Conservation (phyloP, 345 rosid species). For the Populus nigra region DNA sequence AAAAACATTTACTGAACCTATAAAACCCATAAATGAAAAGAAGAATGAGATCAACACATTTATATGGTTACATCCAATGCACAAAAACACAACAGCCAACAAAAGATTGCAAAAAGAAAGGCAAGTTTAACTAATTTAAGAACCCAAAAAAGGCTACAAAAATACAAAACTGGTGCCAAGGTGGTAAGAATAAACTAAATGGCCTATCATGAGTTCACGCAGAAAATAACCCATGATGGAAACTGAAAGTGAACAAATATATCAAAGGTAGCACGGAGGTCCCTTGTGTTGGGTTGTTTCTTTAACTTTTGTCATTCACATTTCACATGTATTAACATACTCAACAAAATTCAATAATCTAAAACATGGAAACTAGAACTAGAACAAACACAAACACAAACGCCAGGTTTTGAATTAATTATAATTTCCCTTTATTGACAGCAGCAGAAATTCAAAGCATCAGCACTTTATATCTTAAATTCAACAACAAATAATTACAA, state of each 20-base stretch:
- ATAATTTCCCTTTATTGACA: not conserved
- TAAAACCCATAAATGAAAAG: not conserved
- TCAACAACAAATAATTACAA: not conserved
- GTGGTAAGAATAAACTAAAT: not conserved
- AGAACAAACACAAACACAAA: not conserved
- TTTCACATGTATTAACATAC: not conserved
- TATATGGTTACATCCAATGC: too few species aligned
- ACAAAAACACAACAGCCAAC: not conserved
- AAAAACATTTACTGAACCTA: not conserved
- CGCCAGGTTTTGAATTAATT: not conserved
- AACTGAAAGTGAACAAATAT: slow-evolving; percentile 3
- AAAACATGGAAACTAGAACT: not conserved
- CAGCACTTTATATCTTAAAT: not conserved
- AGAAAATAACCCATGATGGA: not conserved
- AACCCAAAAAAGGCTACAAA: not conserved
- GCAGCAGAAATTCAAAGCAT: not conserved
- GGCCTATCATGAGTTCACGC: not conserved
- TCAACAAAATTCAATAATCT: not conserved
- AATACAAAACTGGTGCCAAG: not conserved
- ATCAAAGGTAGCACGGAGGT: not conserved
- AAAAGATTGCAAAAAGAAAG: not conserved
- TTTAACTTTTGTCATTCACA: not conserved
- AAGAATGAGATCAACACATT: not conserved
- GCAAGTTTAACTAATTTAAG: not conserved
- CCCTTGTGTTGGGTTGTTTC: not conserved